Evolutionary conservation across 345 rosid genomes (phyloP).

Genomic region (Eucalyptus polybractea): DNA sequence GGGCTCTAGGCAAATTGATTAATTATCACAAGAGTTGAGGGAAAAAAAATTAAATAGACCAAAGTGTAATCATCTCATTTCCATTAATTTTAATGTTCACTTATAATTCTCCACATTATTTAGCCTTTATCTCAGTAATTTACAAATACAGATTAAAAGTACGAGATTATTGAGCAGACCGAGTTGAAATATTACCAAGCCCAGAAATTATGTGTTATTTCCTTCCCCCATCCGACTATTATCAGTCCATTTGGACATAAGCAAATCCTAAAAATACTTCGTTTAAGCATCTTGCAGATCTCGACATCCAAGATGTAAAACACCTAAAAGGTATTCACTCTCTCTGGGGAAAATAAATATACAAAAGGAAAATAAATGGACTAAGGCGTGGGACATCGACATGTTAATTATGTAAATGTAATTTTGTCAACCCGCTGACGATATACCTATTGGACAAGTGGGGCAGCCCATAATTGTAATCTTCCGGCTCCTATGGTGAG

Average conservation of each 20-base stretch:
- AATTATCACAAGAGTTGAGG: background rate
- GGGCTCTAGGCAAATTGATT: background rate
- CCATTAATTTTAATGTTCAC: background rate
- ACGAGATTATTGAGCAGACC: background rate
- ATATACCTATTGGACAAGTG: too few species aligned
- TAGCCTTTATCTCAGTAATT: background rate
- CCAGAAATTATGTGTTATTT: background rate
- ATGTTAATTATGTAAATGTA: too few species aligned
- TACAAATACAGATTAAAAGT: background rate
- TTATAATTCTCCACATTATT: background rate
- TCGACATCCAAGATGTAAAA: accelerated
- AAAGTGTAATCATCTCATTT: background rate
- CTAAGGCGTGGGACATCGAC: too few species aligned
- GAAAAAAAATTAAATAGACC: background rate
- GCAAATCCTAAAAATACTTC: too few species aligned
- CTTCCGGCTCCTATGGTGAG: too few species aligned
- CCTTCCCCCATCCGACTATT: background rate
- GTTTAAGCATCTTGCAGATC: too few species aligned
- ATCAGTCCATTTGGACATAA: background rate
- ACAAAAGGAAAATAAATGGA: too few species aligned
- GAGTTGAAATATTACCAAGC: background rate
- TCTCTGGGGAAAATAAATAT: too few species aligned
- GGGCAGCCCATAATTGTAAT: too few species aligned
- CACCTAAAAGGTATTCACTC: too few species aligned
- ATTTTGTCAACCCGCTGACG: too few species aligned